Percentiles rank a stretch among this genome's conserved stretches.
These are phyloP conservation scores for Choricystis sp. DNA, from an alignment of 139 green algal species.

Conservation along the genomic window DNA sequence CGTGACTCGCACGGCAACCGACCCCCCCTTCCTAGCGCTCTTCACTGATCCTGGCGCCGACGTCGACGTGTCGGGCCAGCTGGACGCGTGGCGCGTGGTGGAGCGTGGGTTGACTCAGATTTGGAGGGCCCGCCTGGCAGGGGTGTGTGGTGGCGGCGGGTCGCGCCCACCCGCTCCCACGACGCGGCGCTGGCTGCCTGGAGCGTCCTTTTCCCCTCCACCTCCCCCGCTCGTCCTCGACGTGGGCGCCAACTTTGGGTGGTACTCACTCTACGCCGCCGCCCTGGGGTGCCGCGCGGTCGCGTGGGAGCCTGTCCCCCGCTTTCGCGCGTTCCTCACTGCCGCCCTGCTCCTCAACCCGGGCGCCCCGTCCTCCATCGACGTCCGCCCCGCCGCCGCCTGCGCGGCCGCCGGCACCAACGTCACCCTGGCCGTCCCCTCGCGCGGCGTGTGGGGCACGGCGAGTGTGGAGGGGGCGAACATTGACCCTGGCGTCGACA, in stretches of 20 bases:
- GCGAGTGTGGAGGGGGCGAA: conserved; percentile 45
- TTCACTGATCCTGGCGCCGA: conserved; percentile 44
- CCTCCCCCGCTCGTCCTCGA: conserved; percentile 47
- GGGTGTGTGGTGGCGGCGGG: background rate
- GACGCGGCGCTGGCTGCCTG: background rate
- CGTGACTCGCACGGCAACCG: conserved; percentile 4
- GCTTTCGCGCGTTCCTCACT: conserved; percentile 50
- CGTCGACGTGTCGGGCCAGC: conserved; percentile 32
- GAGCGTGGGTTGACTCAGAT: conserved; percentile 32
- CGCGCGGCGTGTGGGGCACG: conserved; percentile 46
- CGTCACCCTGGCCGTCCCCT: conserved; percentile 29
- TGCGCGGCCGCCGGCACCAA: conserved; percentile 8
- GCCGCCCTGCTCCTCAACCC: conserved; percentile 37
- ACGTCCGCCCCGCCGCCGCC: conserved; percentile 8
- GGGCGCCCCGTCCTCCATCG: conserved; percentile 15
- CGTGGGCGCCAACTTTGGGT: conserved; percentile 68
- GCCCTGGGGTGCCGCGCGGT: conserved; percentile 51
- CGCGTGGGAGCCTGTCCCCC: conserved; percentile 59
- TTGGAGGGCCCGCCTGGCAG: conserved; percentile 1
- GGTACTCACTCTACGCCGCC: conserved; percentile 46
- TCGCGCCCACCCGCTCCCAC: background rate
- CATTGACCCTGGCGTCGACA: conserved; percentile 26
- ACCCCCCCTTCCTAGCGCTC: conserved; percentile 23
- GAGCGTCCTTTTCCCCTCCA: conserved; percentile 18
- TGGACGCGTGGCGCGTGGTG: conserved; percentile 19